Evolutionary conservation across 2,329 filamentous ascomycete species (phyloP), one percentile per base, ranked within the genome.

Genomic region (Escovopsis weberi): DNA sequence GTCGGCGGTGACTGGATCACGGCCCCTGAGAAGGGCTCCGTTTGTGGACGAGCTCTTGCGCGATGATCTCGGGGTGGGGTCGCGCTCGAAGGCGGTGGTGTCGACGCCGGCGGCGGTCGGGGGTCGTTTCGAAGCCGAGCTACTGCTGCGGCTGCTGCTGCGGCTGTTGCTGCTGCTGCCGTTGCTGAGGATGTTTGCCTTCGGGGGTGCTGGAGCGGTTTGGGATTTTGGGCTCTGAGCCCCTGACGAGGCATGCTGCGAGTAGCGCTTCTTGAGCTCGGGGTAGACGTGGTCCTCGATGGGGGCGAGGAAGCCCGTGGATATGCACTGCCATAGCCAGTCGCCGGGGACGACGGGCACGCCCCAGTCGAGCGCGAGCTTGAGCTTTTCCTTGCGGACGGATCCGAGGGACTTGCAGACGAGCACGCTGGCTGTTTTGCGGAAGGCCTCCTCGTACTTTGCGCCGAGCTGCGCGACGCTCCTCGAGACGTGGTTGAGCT

Each of bases 261-360:
- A 45, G 28, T 59, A 57, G 37, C 45, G 49, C 36, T 63, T 57
- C 40, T 58, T 61, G 26, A 75, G 53, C 46, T 71, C 66, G 0
- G 67, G 59, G 43, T 70, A 74, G 43, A 74, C 53, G 41, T 62
- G 75, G 6, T 58, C 51, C 34, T 67, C 62, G 37, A 69, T 57
- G 1, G 72, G 67, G 3, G 66, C 58, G 4, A 64, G 61, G 47
- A 52, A 64, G 5, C 74, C 74, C 0, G 65, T 74, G 53, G 70
- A 67, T 40, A 95, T 78, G 50, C 83, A 91, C 41, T 80, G 73
- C 80, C 84, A 91, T 3, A 98, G 67, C 91, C 91, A 98, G 19
- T 81, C 75, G 15, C 77, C 75, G 7, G 74, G 74, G 10, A 96
- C 83, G n/a, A 89, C 77, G 2, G 87, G 85, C 10, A 96, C 81